phyloP scores from a whole-genome alignment of 768 basidiomycete species.

The Boletus rubescentipes region DNA sequence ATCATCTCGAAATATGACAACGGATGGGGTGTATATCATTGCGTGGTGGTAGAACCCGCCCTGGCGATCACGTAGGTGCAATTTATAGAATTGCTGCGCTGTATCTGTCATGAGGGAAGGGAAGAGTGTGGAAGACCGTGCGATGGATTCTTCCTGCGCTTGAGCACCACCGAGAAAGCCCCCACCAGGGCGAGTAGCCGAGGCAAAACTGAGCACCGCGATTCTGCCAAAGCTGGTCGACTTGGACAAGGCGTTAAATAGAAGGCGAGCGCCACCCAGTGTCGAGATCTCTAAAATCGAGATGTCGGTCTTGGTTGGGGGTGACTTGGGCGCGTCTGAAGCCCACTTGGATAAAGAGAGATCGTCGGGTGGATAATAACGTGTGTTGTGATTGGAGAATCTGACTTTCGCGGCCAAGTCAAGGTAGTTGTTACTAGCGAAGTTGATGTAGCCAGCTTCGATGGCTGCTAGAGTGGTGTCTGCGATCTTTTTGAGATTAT shows the following conservation, averaged over 20 bases:
- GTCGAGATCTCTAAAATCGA: slow-evolving; percentile 63
- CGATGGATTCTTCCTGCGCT: slow-evolving; percentile 81
- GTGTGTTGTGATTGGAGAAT: slow-evolving; percentile 43
- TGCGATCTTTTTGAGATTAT: slow-evolving; percentile 42
- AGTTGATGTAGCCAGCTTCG: slow-evolving; percentile 42
- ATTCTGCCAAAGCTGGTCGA: slow-evolving; percentile 34
- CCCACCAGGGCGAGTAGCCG: slow-evolving; percentile 72
- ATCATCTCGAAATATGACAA: slow-evolving; percentile 65
- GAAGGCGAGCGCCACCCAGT: slow-evolving; percentile 55
- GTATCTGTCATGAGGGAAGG: slow-evolving; percentile 54
- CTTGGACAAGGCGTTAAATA: slow-evolving; percentile 22
- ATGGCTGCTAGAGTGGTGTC: slow-evolving; percentile 50
- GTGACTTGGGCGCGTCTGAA: slow-evolving; percentile 8
- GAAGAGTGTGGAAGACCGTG: slow-evolving; percentile 72
- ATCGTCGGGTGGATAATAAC: slow-evolving; percentile 50
- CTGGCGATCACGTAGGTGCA: slow-evolving; percentile 49
- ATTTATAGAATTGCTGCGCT: slow-evolving; percentile 59
- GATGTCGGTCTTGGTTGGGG: slow-evolving; percentile 32
- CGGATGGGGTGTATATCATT: slow-evolving; percentile 70
- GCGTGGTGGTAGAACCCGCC: slow-evolving; percentile 73
- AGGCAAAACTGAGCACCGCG: slow-evolving; percentile 76
- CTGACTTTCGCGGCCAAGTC: slow-evolving; percentile 36
- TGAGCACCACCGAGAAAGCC: slow-evolving; percentile 72
- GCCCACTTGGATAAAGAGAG: slow-evolving; percentile 49
- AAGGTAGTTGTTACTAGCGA: slow-evolving; percentile 25